Evolutionary conservation across 2,329 filamentous ascomycete genomes (phyloP).

Genomic region (Arthroderma sp.): DNA sequence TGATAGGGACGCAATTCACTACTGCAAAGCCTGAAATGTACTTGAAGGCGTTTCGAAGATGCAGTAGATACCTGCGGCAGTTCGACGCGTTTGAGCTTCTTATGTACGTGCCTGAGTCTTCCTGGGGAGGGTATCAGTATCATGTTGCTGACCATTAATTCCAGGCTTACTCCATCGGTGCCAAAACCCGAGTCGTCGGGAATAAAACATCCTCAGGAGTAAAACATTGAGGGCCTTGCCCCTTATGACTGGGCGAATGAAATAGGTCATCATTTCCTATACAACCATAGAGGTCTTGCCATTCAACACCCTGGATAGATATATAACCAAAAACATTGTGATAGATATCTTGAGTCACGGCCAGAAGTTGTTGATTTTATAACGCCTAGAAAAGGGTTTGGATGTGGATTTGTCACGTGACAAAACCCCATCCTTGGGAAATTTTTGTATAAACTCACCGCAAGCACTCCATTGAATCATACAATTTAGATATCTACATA

Average conservation of each 20-base stretch:
- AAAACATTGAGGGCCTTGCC: too few species aligned
- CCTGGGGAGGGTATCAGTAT: not conserved
- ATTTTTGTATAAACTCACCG: not conserved
- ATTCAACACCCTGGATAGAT: too few species aligned
- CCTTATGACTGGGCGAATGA: not conserved
- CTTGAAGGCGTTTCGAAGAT: conserved; percentile 63
- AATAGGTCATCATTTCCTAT: not conserved
- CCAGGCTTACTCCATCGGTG: not conserved
- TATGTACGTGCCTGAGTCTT: conserved; percentile 39
- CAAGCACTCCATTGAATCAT: not conserved
- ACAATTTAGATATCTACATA: not conserved
- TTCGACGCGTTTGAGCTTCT: conserved; percentile 71
- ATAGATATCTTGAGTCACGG: too few species aligned
- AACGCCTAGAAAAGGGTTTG: too few species aligned
- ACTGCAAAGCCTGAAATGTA: conserved; percentile 40
- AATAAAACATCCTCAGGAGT: not conserved
- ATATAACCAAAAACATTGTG: too few species aligned
- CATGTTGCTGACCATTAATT: not conserved
- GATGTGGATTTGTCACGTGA: too few species aligned
- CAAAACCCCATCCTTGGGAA: not conserved
- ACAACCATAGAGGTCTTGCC: not conserved
- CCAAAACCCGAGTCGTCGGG: not conserved
- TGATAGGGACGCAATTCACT: conserved; percentile 38
- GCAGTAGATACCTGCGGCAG: conserved; percentile 52
- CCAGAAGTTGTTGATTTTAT: too few species aligned